Evolutionary conservation across 2,329 filamentous ascomycete species (phyloP).

Genomic region (Fusarium neocosmosporiellum): DNA sequence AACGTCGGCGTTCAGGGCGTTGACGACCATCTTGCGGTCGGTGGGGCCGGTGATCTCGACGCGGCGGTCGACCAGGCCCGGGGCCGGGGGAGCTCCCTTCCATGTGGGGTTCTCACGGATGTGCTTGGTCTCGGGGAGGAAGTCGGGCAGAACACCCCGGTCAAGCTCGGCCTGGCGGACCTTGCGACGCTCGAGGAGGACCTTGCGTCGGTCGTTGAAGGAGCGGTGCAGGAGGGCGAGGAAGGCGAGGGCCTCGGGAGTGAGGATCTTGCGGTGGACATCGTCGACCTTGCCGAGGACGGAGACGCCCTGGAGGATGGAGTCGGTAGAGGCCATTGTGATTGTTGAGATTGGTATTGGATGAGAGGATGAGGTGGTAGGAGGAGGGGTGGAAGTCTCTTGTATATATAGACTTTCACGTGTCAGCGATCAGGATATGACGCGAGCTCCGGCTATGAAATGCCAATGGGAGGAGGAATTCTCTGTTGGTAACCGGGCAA

Average conservation of each 20-base stretch:
- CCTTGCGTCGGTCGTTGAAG: slow-evolving; percentile 91
- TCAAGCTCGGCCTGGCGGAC: slow-evolving; percentile 93
- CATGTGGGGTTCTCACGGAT: slow-evolving; percentile 95
- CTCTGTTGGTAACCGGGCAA: slow-evolving; percentile 14
- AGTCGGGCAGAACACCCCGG: slow-evolving; percentile 88
- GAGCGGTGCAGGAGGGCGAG: slow-evolving; percentile 93
- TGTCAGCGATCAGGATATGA: slow-evolving; percentile 43
- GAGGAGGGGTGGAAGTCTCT: slow-evolving; percentile 10
- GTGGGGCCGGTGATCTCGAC: slow-evolving; percentile 98
- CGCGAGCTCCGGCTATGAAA: slow-evolving; percentile 23
- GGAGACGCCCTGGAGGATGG: slow-evolving; percentile 87
- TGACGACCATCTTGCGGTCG: slow-evolving; percentile 99
- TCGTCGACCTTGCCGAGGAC: slow-evolving; percentile 84
- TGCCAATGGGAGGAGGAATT: slow-evolving; percentile 13
- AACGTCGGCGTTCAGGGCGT: slow-evolving; percentile 93
- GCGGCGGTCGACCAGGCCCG: slow-evolving; percentile 90
- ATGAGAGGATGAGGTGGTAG: slow-evolving; percentile 11
- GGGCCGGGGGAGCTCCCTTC: slow-evolving; percentile 91
- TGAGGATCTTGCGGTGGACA: slow-evolving; percentile 89
- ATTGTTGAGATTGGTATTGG: slow-evolving; percentile 6
- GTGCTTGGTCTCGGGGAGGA: slow-evolving; percentile 94
- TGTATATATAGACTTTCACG: slow-evolving; percentile 47
- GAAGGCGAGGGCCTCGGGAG: slow-evolving; percentile 89
- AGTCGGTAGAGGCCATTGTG: slow-evolving; percentile 75
- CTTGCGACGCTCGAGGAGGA: slow-evolving; percentile 86